These are phyloP conservation scores for Meyerozyma smithsonii DNA, from an alignment of 1,139 yeast genomes.

Conservation along the genomic window DNA sequence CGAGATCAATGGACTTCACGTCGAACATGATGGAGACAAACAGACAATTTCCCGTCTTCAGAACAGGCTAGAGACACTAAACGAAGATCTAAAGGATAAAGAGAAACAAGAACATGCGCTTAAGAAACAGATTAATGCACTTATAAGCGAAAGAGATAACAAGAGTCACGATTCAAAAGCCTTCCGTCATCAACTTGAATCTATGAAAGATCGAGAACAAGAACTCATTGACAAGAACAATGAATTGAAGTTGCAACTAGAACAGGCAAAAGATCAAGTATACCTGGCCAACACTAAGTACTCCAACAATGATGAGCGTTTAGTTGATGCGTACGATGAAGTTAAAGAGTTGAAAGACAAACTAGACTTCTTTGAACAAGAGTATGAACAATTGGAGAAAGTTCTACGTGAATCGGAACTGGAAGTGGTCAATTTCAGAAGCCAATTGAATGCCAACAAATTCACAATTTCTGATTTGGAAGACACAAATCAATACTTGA, in stretches of 20 bases:
- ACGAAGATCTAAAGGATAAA: conserved; percentile 18
- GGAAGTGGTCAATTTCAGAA: conserved; percentile 10
- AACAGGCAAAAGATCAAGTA: conserved; percentile 17
- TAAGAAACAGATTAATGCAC: conserved; percentile 20
- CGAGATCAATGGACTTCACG: conserved; percentile 11
- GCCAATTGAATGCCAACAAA: conserved; percentile 1
- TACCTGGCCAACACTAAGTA: conserved; percentile 13
- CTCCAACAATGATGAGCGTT: conserved; percentile 11
- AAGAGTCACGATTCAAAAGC: conserved; percentile 9
- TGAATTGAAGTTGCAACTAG: conserved; percentile 17
- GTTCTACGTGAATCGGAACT: conserved; percentile 14
- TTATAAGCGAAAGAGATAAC: conserved; percentile 14
- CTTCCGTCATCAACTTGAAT: conserved; percentile 19
- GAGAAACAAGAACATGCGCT: conserved; percentile 19
- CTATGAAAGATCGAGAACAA: conserved; percentile 15
- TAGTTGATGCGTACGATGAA: conserved; percentile 11
- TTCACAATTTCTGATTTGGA: not conserved
- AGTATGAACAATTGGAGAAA: conserved; percentile 20
- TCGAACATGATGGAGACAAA: conserved; percentile 12
- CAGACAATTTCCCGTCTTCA: conserved; percentile 7
- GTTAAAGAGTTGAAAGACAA: conserved; percentile 20
- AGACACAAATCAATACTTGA: conserved; percentile 5
- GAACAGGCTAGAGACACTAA: conserved; percentile 11
- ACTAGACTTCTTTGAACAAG: conserved; percentile 23
- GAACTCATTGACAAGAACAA: conserved; percentile 15